These are phyloP conservation scores for Candida insectorum DNA, from an alignment of 805 yeast genomes.

Conservation along the genomic window DNA sequence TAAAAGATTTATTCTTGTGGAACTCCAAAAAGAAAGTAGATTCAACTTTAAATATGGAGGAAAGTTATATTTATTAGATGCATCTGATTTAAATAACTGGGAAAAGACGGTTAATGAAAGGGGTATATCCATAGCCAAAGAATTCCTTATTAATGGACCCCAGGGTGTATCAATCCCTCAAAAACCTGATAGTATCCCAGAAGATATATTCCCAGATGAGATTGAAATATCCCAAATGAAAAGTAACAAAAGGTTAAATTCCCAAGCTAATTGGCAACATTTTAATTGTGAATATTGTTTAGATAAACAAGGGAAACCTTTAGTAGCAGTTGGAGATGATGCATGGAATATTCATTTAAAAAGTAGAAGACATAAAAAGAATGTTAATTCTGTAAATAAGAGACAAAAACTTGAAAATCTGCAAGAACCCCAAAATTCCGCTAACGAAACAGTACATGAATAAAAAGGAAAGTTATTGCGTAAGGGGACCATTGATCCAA, in stretches of 20 bases:
- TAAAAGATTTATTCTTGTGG: conserved; percentile 61
- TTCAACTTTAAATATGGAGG: conserved; percentile 57
- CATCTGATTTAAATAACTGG: conserved; percentile 72
- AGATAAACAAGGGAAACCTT: conserved; percentile 49
- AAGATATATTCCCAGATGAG: conserved; percentile 22
- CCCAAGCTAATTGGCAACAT: conserved; percentile 58
- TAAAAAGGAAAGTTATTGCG: too few species aligned
- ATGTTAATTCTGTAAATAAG: conserved; percentile 7
- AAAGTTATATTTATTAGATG: conserved; percentile 65
- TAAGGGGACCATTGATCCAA: too few species aligned
- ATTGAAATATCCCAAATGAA: conserved; percentile 15
- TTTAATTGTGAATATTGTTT: conserved; percentile 63
- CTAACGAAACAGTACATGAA: too few species aligned
- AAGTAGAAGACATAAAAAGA: conserved; percentile 65
- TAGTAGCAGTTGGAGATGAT: conserved; percentile 70
- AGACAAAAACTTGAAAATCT: conserved; percentile 1
- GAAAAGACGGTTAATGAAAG: conserved; percentile 47
- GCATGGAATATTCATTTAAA: conserved; percentile 66
- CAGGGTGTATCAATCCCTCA: conserved; percentile 19
- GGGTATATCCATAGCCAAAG: conserved; percentile 49
- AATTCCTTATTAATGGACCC: conserved; percentile 30
- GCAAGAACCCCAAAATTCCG: not conserved
- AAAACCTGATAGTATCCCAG: conserved; percentile 23
- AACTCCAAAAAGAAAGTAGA: conserved; percentile 46
- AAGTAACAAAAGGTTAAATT: conserved; percentile 38